A percentile compares a stretch with the other conserved stretches of the same genome.
Conservation (phyloP, 768 basidiomycete genomes). For the Mycena metata region DNA sequence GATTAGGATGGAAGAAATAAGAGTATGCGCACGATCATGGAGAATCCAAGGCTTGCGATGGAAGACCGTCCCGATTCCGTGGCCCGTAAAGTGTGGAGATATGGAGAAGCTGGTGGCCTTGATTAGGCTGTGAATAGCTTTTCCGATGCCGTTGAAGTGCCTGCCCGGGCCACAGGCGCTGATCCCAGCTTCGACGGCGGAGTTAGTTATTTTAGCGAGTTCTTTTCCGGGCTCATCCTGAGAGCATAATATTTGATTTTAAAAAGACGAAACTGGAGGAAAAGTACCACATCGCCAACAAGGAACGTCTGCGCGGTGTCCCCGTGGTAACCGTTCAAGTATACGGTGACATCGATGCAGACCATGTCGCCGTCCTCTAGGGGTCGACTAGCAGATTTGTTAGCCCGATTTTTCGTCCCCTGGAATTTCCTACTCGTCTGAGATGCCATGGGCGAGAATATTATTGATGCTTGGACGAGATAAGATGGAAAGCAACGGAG, state of each 20-base stretch:
- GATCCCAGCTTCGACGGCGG: constrained; percentile 81
- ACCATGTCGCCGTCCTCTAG: constrained; percentile 88
- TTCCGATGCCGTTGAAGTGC: constrained; percentile 79
- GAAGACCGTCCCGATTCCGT: constrained; percentile 88
- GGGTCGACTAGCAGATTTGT: constrained; percentile 68
- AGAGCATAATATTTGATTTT: not conserved
- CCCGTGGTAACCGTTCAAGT: constrained; percentile 87
- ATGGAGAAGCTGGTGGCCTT: constrained; percentile 65
- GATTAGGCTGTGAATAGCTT: constrained; percentile 71
- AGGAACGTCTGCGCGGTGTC: constrained; percentile 90
- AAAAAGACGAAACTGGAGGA: not conserved
- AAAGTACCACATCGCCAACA: constrained; percentile 80
- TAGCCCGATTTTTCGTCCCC: not conserved
- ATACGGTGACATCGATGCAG: constrained; percentile 91
- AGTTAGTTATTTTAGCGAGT: constrained; percentile 71
- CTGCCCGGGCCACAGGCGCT: constrained; percentile 77
- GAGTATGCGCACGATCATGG: constrained; percentile 69
- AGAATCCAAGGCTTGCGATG: constrained; percentile 88
- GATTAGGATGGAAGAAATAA: not conserved
- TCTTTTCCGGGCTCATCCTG: constrained; percentile 81
- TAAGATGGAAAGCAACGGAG: constrained; percentile 49
- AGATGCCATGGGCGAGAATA: constrained; percentile 89
- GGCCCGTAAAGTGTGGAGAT: constrained; percentile 82
- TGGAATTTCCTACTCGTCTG: constrained; percentile 76
- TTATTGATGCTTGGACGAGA: constrained; percentile 85